phyloP scores from a whole-genome alignment of 2,329 filamentous ascomycete species.

The Verticillium dahliae region DNA sequence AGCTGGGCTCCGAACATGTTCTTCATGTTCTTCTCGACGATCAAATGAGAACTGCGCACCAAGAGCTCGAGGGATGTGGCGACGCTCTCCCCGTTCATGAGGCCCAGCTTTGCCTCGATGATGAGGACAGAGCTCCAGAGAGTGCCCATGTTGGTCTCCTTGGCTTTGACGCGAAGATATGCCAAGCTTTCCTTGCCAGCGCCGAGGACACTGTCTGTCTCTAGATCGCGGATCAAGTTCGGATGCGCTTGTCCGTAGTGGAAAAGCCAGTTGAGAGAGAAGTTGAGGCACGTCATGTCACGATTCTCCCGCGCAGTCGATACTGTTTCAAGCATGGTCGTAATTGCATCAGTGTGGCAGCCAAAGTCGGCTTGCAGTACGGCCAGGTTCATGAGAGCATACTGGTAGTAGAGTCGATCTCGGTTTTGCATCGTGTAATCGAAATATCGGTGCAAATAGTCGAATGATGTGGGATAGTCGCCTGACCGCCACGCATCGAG shows the following conservation, averaged over 20 bases:
- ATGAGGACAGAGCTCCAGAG: constrained; percentile 77
- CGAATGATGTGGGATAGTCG: constrained; percentile 84
- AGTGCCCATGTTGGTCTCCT: constrained; percentile 79
- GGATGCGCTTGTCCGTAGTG: constrained; percentile 88
- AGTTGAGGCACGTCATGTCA: constrained; percentile 89
- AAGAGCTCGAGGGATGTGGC: constrained; percentile 66
- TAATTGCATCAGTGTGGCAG: constrained; percentile 81
- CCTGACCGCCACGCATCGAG: constrained; percentile 89
- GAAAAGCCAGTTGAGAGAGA: constrained; percentile 91
- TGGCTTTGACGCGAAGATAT: constrained; percentile 80
- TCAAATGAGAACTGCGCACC: constrained; percentile 75
- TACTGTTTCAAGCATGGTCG: constrained; percentile 91
- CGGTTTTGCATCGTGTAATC: constrained; percentile 89
- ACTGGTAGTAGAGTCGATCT: constrained; percentile 85
- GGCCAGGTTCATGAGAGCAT: constrained; percentile 86
- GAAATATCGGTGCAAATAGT: constrained; percentile 89
- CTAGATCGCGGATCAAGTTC: constrained; percentile 61
- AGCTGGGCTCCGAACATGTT: constrained; percentile 69
- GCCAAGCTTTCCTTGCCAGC: constrained; percentile 74
- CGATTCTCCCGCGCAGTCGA: constrained; percentile 91
- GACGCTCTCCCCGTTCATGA: constrained; percentile 64
- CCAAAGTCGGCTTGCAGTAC: constrained; percentile 94
- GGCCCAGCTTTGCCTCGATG: constrained; percentile 74
- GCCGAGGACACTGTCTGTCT: constrained; percentile 67
- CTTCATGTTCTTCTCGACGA: constrained; percentile 68